A percentile compares a stretch with the other conserved stretches of the same genome.
Conservation (phyloP, 2,329 filamentous ascomycete species). For the Hypomyces rosellus region DNA sequence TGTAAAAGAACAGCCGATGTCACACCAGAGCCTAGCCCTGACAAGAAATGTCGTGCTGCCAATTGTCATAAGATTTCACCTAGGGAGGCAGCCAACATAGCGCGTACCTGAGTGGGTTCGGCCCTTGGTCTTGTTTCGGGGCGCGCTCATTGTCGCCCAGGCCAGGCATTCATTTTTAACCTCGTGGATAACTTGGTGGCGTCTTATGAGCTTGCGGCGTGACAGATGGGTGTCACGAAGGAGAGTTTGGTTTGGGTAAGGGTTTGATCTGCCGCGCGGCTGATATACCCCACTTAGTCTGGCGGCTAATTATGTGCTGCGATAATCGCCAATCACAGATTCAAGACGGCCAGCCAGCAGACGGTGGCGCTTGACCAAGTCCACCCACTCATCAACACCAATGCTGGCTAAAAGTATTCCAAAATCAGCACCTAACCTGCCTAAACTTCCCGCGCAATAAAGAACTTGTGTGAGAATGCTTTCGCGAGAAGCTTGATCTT, state of each 20-base stretch:
- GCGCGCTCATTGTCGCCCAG: conserved; percentile 1
- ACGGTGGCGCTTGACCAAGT: conserved; percentile 81
- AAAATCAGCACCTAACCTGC: conserved; percentile 87
- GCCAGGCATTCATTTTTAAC: not conserved
- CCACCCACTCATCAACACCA: conserved; percentile 69
- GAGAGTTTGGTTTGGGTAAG: not conserved
- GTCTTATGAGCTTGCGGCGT: not conserved
- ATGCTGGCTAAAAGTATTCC: conserved; percentile 68
- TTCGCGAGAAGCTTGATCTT: conserved; percentile 73
- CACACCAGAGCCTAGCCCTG: conserved; percentile 81
- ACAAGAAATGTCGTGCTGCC: conserved; percentile 76
- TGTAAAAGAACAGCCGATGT: conserved; percentile 86
- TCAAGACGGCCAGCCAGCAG: conserved; percentile 75
- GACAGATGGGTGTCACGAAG: not conserved
- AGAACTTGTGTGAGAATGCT: conserved; percentile 87
- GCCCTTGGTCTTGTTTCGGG: not conserved
- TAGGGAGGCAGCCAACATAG: not conserved
- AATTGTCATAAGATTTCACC: conserved; percentile 5
- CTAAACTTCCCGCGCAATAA: conserved; percentile 87
- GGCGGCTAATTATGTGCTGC: conserved; percentile 13
- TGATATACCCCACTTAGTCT: not conserved
- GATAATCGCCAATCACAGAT: conserved; percentile 53
- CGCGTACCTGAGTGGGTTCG: conserved; percentile 7
- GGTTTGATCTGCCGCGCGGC: not conserved
- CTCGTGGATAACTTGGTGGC: not conserved